Evolutionary conservation across 2,329 filamentous ascomycete genomes (phyloP).

Genomic region (Penicillium verrucosum): DNA sequence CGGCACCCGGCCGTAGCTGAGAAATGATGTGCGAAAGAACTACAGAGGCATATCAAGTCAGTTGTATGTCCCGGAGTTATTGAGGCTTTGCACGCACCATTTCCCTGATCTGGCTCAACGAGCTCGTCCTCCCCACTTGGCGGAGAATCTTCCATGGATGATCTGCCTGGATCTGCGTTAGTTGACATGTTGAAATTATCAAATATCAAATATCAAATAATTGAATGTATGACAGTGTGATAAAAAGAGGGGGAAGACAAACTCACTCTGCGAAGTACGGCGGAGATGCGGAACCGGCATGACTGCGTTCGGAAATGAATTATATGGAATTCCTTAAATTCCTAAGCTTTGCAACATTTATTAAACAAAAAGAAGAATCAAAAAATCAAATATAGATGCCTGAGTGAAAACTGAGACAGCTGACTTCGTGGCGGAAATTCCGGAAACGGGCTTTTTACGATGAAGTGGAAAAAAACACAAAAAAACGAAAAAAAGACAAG

Average conservation of each 20-base stretch:
- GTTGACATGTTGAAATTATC: conserved; percentile 20
- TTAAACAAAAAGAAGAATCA: background rate
- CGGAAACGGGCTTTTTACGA: conserved; percentile 3
- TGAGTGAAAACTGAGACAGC: background rate
- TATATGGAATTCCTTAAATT: background rate
- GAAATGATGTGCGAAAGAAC: conserved; percentile 97
- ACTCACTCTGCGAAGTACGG: conserved; percentile 41
- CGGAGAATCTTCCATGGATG: conserved; percentile 56
- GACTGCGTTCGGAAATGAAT: conserved; percentile 21
- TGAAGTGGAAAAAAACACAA: background rate
- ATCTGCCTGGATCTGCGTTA: conserved; percentile 44
- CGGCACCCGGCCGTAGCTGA: conserved; percentile 89
- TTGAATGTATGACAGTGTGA: background rate
- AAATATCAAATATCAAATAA: background rate
- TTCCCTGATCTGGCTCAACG: conserved; percentile 89
- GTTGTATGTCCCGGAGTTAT: background rate
- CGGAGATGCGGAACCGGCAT: conserved; percentile 40
- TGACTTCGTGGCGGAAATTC: conserved; percentile 1
- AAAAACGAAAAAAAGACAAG: background rate
- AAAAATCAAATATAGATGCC: background rate
- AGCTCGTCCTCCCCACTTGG: conserved; percentile 68
- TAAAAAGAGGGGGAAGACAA: background rate
- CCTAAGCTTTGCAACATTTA: background rate
- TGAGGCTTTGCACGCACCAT: conserved; percentile 55
- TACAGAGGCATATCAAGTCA: conserved; percentile 37